These are phyloP conservation scores for Adenanthera pavonina DNA, from an alignment of 306 rosid species.

Conservation along the genomic window DNA sequence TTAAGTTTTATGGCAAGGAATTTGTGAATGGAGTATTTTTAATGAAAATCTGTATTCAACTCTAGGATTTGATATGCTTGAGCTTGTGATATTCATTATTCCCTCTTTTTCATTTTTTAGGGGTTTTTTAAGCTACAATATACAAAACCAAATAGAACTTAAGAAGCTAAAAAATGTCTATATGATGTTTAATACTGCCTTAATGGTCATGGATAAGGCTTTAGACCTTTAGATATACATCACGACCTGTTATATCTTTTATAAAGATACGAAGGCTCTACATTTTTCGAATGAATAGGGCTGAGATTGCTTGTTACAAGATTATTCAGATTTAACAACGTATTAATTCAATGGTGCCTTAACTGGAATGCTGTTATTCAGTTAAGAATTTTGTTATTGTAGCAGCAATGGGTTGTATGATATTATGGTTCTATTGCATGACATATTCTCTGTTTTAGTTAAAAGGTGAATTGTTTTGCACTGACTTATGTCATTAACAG, in stretches of 20 bases:
- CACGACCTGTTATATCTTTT: background rate
- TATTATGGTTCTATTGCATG: background rate
- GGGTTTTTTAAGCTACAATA: background rate
- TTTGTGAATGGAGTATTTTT: no score
- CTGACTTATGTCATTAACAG: background rate
- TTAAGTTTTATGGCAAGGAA: background rate
- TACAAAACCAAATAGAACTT: background rate
- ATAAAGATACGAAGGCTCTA: background rate
- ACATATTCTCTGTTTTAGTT: background rate
- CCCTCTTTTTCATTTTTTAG: background rate
- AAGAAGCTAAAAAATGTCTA: background rate
- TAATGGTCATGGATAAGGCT: background rate
- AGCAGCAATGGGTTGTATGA: background rate
- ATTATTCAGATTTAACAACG: background rate
- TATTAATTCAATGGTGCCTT: background rate
- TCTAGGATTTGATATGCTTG: background rate
- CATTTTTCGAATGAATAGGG: background rate
- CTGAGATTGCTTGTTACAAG: background rate
- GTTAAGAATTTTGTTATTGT: background rate
- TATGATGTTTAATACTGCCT: background rate
- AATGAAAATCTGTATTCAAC: background rate
- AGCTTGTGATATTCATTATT: background rate
- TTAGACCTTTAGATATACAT: background rate
- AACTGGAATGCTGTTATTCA: background rate
- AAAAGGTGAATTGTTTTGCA: background rate